Percentiles rank a stretch among this genome's conserved stretches.
phyloP scores from a whole-genome alignment of 495 filamentous ascomycete species.

The Tetracladium marchalianum region DNA sequence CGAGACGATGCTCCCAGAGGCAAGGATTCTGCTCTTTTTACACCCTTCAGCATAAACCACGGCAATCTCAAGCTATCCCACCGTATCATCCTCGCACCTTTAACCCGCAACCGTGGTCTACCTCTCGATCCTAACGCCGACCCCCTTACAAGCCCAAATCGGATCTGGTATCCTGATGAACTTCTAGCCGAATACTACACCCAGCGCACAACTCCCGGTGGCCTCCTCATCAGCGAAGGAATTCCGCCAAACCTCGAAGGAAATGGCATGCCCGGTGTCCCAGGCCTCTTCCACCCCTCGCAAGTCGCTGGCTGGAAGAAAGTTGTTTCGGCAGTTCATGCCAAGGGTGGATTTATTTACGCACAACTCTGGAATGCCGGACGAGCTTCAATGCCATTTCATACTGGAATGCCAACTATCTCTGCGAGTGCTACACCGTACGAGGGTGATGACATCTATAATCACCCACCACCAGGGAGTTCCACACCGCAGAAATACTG shows the following conservation, averaged over 20 bases:
- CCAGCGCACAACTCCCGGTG: slow-evolving; percentile 43
- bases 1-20: slow-evolving; percentile 5
- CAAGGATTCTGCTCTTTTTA: slow-evolving; percentile 34
- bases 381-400: slow-evolving; percentile 35
- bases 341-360: slow-evolving; percentile 41
- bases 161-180: slow-evolving; percentile 27
- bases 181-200: slow-evolving; percentile 44
- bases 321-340: slow-evolving; percentile 43
- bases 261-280: slow-evolving; percentile 37
- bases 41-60: slow-evolving; percentile 39
- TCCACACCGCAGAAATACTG: slow-evolving; percentile 28
- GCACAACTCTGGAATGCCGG: slow-evolving; percentile 44
- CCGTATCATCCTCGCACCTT: slow-evolving; percentile 43
- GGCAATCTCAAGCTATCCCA: slow-evolving; percentile 37
- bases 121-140: slow-evolving; percentile 8
- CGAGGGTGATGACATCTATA: slow-evolving; percentile 9
- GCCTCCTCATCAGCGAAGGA: slow-evolving; percentile 45
- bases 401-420: slow-evolving; percentile 25
- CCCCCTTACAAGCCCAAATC: slow-evolving; percentile 5
- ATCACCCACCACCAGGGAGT: slow-evolving; percentile 8
- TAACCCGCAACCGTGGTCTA: slow-evolving; percentile 43
- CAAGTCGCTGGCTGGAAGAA: slow-evolving; percentile 40
- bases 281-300: slow-evolving; percentile 37
- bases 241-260: slow-evolving; percentile 40
- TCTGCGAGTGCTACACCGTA: slow-evolving; percentile 7